phyloP scores from a whole-genome alignment of 352 stramenopile species.

The Pythium chondricola region DNA sequence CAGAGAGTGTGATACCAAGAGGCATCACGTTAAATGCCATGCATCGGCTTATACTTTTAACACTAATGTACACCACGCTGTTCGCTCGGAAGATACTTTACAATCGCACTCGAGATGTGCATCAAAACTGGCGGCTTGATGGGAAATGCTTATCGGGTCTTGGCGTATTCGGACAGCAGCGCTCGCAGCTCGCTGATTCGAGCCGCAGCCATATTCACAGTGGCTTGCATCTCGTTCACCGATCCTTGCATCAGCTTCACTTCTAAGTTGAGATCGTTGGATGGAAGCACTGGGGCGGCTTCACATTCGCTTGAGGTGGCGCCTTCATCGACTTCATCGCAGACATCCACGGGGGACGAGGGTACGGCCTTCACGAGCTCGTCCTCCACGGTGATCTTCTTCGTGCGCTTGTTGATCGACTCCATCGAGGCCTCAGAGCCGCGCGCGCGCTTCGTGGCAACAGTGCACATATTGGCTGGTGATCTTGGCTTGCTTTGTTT shows the following conservation, averaged over 20 bases:
- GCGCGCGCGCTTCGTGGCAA: slow-evolving; percentile 15
- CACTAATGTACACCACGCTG: background rate
- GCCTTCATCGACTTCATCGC: slow-evolving; percentile 2
- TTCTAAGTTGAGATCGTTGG: slow-evolving; percentile 16
- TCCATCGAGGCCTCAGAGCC: slow-evolving; percentile 1
- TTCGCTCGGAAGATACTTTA: too few relatives aligned
- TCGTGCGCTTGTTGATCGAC: slow-evolving; percentile 13
- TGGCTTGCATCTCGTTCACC: slow-evolving; percentile 18
- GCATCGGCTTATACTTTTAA: background rate
- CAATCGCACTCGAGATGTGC: too few relatives aligned
- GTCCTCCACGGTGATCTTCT: slow-evolving; percentile 15
- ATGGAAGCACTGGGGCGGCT: background rate
- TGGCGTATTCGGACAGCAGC: slow-evolving; percentile 12
- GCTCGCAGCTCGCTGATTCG: slow-evolving; percentile 17
- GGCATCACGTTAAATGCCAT: background rate
- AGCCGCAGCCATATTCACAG: slow-evolving; percentile 6
- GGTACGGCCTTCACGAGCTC: background rate
- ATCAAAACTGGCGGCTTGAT: too few relatives aligned
- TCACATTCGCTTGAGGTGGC: background rate
- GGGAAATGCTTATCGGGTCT: slow-evolving; percentile 13
- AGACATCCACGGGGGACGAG: slow-evolving; percentile 9
- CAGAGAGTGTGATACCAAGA: background rate
- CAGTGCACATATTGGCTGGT: slow-evolving; percentile 4
- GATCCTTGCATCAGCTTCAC: slow-evolving; percentile 20
- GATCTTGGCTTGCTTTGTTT: background rate